Base-by-base conservation (phyloP, 139 green algal species). In the Tetradesmus obliquus region DNA sequence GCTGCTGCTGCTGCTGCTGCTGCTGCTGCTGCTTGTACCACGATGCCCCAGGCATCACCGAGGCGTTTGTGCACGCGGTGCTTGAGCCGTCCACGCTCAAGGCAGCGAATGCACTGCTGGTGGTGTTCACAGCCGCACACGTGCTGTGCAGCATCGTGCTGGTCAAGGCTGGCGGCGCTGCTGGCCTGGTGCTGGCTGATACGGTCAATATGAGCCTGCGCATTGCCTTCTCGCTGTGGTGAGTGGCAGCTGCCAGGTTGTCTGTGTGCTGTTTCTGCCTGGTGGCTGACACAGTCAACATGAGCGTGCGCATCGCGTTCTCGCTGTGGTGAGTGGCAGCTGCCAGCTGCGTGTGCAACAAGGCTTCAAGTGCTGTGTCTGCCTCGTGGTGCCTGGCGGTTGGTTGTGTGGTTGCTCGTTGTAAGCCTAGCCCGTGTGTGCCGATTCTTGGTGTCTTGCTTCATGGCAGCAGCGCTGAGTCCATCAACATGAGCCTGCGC, bases 11-110 rank as follows among this genome's bases (percentile, higher is more conserved):
- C 80, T 24, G 80, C 80, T 90, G 71, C 53, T 72, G 66, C 60
- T 71, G 60, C 60, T 71, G 60, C 60, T 71, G 60, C 60, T 72
- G 69, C 91, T 45, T 45, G 32, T 45, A 45, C 32, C 32, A 45
- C 32, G 32, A 45, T 45, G 32, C 32, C 32, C 32, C 32, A 96
- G 97, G 97, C 72, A 95, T 97, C 82, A 94, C 95, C 12, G 97
- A 99, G 91, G 95, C 97, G 0, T 99, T 98, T 86, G 92, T 98
- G 71, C 97, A 99, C 85, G 97, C 95, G 1, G 93, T 93, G 93
- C 94, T 93, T 55, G 92, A 94, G 85, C 71, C 79, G 7, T 45
- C 79, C 0, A 92, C 94, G 22, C 93, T 98, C 58, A 83, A 82
- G 19, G 53, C 60, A 20, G 90, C 88, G 90, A 99, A 99, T 84